Evolutionary conservation across 1,284 basidiomycete genomes (phyloP).

Genomic region (Ustilago shanxiensis): DNA sequence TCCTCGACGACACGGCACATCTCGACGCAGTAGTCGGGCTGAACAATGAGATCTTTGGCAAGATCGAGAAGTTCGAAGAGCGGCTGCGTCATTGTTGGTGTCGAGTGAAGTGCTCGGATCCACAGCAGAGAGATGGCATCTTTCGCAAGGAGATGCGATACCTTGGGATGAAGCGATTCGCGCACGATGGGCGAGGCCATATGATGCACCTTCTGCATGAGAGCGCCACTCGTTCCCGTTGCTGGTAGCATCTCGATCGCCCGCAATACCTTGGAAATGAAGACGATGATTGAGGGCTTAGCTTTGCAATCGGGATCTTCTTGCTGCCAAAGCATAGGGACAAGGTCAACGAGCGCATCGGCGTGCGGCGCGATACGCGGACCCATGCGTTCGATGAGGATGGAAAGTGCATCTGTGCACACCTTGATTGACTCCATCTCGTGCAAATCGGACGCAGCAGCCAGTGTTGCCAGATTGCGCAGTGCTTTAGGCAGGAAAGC

Average conservation of each 20-base stretch:
- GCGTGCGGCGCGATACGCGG: slow-evolving; percentile 60
- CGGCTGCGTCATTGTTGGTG: slow-evolving; percentile 59
- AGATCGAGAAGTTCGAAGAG: slow-evolving; percentile 59
- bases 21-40: slow-evolving; percentile 65
- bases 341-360: slow-evolving; percentile 54
- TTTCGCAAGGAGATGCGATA: slow-evolving; percentile 60
- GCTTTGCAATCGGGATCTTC: slow-evolving; percentile 64
- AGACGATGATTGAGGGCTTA: slow-evolving; percentile 63
- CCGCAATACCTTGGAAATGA: slow-evolving; percentile 62
- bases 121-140: slow-evolving; percentile 66
- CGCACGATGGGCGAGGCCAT: slow-evolving; percentile 63
- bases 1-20: slow-evolving; percentile 64
- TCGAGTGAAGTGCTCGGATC: slow-evolving; percentile 60
- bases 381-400: slow-evolving; percentile 67
- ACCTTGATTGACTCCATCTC: slow-evolving; percentile 66
- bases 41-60: slow-evolving; percentile 50
- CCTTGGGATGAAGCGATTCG: slow-evolving; percentile 47
- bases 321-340: slow-evolving; percentile 64
- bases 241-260: slow-evolving; percentile 56
- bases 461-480: slow-evolving; percentile 53
- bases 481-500: slow-evolving; percentile 61
- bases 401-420: slow-evolving; percentile 61
- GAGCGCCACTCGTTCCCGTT: slow-evolving; percentile 35
- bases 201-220: slow-evolving; percentile 55
- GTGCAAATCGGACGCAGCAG: slow-evolving; percentile 55